Percentiles rank a stretch among this genome's conserved stretches.
Conservation (phyloP, 139 green algal genomes). For the Chlamydomonas sphaeroides region DNA sequence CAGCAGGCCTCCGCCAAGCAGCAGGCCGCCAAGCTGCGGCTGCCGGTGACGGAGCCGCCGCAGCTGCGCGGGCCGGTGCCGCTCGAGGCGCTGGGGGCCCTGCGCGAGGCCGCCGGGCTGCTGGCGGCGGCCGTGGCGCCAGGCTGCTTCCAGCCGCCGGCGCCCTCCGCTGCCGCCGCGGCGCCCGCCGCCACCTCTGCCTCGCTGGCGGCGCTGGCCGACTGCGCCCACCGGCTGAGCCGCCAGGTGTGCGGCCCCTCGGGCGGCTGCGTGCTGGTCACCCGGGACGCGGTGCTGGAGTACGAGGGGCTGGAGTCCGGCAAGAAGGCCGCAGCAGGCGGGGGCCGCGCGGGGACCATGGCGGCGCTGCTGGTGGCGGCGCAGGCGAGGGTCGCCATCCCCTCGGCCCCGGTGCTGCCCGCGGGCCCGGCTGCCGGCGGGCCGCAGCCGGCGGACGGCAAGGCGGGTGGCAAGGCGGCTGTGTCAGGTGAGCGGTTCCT, state of each 20-base stretch:
- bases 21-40: too few species aligned
- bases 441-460: too few species aligned
- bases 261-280: background rate
- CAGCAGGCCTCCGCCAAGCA: background rate
- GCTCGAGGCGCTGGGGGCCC: background rate
- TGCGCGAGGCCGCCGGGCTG: background rate
- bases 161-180: background rate
- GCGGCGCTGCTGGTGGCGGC: too few species aligned
- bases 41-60: background rate
- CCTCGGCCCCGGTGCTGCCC: too few species aligned
- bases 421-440: too few species aligned
- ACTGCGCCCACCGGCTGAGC: background rate
- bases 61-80: background rate
- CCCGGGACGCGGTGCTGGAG: background rate
- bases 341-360: too few species aligned
- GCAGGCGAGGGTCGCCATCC: too few species aligned
- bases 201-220: background rate
- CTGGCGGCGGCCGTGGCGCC: background rate
- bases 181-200: background rate
- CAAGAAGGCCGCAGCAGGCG: too few species aligned
- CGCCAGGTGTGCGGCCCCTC: background rate
- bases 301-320: slow-evolving; percentile 20
- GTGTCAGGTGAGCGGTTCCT: too few species aligned
- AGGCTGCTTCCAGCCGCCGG: background rate
- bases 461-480: too few species aligned